These are phyloP conservation scores for Amphibolis antarctica DNA, from an alignment of 106 monocot species.

Conservation along the genomic window DNA sequence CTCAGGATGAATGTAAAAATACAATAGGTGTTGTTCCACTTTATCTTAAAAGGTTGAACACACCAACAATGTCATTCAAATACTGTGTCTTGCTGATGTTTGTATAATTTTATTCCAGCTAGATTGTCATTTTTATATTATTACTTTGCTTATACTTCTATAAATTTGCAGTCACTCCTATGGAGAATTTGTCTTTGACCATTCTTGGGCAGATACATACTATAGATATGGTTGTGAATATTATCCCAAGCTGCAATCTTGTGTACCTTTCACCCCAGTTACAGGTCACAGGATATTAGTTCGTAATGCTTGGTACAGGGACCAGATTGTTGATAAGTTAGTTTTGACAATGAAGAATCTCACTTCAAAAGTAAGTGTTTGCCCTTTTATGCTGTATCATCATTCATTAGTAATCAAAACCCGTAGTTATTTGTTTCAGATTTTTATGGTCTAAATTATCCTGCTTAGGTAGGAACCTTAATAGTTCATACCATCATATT, in stretches of 20 bases:
- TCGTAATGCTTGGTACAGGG: slow-evolving; percentile 50
- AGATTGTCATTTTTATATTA: background rate
- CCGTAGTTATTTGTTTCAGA: no score
- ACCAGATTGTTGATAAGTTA: slow-evolving; percentile 75
- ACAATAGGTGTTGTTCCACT: slow-evolving; percentile 93
- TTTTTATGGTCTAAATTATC: no score
- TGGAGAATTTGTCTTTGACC: slow-evolving; percentile 96
- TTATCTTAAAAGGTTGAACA: slow-evolving; percentile 93
- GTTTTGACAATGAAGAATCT: slow-evolving; percentile 59
- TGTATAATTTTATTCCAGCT: slow-evolving; percentile 1
- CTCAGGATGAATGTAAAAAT: slow-evolving; percentile 74
- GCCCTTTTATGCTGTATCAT: no score
- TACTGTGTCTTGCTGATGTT: background rate
- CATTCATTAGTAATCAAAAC: no score
- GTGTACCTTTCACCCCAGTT: slow-evolving; percentile 97
- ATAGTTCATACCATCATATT: no score
- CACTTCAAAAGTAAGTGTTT: slow-evolving; percentile 48
- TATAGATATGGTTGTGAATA: slow-evolving; percentile 77
- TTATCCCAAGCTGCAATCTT: slow-evolving; percentile 92
- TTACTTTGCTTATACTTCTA: background rate
- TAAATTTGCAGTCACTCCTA: slow-evolving; percentile 73
- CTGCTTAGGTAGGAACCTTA: no score
- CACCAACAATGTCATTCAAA: slow-evolving; percentile 1
- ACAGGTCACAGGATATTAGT: slow-evolving; percentile 89
- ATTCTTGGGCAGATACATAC: slow-evolving; percentile 98